Base-by-base conservation (phyloP, 2,329 filamentous ascomycete genomes). In the Fusarium sterilihyphosum region DNA sequence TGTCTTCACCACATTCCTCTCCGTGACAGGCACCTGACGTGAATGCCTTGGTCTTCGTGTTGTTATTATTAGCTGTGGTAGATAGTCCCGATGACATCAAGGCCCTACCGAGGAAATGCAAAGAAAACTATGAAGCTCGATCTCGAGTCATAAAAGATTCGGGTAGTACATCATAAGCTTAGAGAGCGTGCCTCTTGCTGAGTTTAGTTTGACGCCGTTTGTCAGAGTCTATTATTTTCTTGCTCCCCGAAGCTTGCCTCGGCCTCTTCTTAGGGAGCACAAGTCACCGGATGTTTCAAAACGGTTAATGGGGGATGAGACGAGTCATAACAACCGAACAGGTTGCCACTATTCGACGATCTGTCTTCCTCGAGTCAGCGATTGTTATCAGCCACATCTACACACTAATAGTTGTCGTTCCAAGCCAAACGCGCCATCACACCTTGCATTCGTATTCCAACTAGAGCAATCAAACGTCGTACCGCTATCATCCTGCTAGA, bases 31-130 rank as follows among this genome's bases (percentile, higher is more conserved):
- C 12, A n/a, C 20, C 40, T 22, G 20, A 9, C 2, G 5, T 33
- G 5, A 33, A 13, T 33, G 2, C 5, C 31, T 33, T 33, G 31
- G 31, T 13, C 31, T 33, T 13, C 12, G 12, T 33, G 6, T 33
- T 33, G 12, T 33, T 33, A 33, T 13, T 33, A 13, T 33, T 13
- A 33, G 31, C 31, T 33, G 12, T 33, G 12, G 13, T 13, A 33
- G 12, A 33, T 33, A 6, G 2, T 33, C 31, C 31, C 31, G 31
- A 33, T 2, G 13, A 0, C 2, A 33, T 33, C 31, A 4, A 2
- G 31, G 2, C 31, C 12, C 31, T 33, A 33, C 31, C 12, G 31
- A 33, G 31, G 31, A 2, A 1, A 33, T 2, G 13, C 31, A 33
- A 33, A 33, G 38, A 40, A 13, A 22, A 40, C 17, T 18, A 13